Evolutionary conservation across 129 eudicot species (phyloP), one percentile per base, ranked within the genome.

Genomic region (Rutidosis leptorrhynchoides): DNA sequence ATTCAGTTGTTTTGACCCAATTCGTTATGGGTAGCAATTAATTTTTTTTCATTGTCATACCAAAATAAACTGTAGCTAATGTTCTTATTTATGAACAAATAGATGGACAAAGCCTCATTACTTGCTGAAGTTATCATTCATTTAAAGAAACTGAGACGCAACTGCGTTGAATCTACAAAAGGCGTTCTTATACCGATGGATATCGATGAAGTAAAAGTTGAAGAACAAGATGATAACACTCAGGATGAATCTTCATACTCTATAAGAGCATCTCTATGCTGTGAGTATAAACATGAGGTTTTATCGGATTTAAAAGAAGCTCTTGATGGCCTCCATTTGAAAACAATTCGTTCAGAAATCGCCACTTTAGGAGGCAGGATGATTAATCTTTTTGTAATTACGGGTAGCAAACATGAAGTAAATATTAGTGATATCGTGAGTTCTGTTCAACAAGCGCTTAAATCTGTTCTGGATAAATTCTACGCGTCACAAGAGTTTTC

Each of bases 71-170:
- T 21, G 12, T 57, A 76, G 32, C 63, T 67, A 19, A 65, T 7
- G 28, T 73, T 68, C 23, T 29, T 6, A 62, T 10, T 56, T 65
- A 63, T 68, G 49, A 46, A 53, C 62, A 42, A 58, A 23, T 81
- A 90, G 97, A 86, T 90, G 97, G 97, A 90, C 79, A 90, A 90
- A 77, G 95, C 97, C 24, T 83, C 95, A 0, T 82, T 90, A 68
- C 87, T 90, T 3, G 91, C 91, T 4, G 83, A 90, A 74, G 97
- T 84, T 22, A 78, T 87, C 62, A 58, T 71, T 48, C 84, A 82
- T 61, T 69, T 90, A 56, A 82, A 82, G 32, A 78, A 82, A 74
- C 35, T 84, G 29, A 80, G 80, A 73, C 68, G 27, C 48, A 69
- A 28, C 5, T 89, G 86, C 4, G 65, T 75, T 1, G 91, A 90